phyloP scores from a whole-genome alignment of 2,329 filamentous ascomycete species.

The Taxawa tesnikishii region DNA sequence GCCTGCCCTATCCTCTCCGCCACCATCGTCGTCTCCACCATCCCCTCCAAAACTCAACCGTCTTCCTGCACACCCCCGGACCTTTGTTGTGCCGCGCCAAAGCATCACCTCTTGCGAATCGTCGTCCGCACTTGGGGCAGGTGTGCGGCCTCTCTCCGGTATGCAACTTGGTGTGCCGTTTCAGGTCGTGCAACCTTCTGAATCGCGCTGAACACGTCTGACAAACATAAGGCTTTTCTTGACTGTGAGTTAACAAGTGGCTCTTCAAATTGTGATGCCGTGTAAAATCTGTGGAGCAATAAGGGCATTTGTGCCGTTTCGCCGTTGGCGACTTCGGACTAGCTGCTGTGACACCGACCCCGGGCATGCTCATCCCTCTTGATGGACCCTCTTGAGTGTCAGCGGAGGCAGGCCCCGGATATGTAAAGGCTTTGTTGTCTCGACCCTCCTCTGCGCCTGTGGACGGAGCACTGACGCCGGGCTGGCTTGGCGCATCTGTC shows the following conservation, averaged over 20 bases:
- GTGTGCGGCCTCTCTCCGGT: slow-evolving; percentile 93
- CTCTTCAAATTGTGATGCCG: slow-evolving; percentile 96
- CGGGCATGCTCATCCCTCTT: slow-evolving; percentile 46
- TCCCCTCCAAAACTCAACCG: slow-evolving; percentile 78
- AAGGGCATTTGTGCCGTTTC: slow-evolving; percentile 94
- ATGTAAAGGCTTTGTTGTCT: slow-evolving; percentile 48
- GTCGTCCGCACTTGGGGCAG: slow-evolving; percentile 85
- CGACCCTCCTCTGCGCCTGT: slow-evolving; percentile 17
- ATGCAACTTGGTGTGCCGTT: slow-evolving; percentile 91
- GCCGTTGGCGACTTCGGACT: slow-evolving; percentile 57
- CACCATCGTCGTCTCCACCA: slow-evolving; percentile 69
- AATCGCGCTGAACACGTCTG: slow-evolving; percentile 90
- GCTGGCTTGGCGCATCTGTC: slow-evolving; percentile 22
- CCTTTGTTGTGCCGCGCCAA: slow-evolving; percentile 92
- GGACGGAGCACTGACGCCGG: slow-evolving; percentile 1
- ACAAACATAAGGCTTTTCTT: slow-evolving; percentile 95
- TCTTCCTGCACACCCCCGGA: slow-evolving; percentile 85
- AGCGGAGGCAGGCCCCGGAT: slow-evolving; percentile 44
- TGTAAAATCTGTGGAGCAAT: slow-evolving; percentile 93
- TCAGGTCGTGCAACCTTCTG: slow-evolving; percentile 83
- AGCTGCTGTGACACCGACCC: slow-evolving; percentile 34
- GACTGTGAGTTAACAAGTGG: slow-evolving; percentile 90
- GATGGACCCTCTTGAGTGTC: slow-evolving; percentile 37
- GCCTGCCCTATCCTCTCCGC: slow-evolving; percentile 27
- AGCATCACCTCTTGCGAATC: slow-evolving; percentile 91